Conservation (phyloP, 2,329 filamentous ascomycete species). For the Seiridium unicorne region DNA sequence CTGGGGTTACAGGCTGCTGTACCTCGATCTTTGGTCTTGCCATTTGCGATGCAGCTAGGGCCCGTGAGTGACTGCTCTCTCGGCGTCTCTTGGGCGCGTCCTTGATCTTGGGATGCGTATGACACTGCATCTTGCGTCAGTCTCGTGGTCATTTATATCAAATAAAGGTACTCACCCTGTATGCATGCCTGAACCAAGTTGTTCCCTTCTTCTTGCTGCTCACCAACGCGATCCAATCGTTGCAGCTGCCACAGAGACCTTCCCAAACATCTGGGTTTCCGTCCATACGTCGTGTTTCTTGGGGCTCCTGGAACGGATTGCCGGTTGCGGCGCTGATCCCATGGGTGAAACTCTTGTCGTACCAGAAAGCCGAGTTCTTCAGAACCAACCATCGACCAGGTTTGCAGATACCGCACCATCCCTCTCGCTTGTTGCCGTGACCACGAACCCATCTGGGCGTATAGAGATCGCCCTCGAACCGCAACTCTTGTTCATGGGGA, state of each 20-base stretch:
- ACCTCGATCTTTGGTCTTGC: constrained; percentile 47
- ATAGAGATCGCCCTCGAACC: constrained; percentile 80
- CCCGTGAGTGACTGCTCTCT: constrained; percentile 55
- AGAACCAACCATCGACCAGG: constrained; percentile 82
- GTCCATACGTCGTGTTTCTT: constrained; percentile 73
- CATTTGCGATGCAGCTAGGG: constrained; percentile 38
- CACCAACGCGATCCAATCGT: constrained; percentile 77
- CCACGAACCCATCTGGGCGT: constrained; percentile 82
- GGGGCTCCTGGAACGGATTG: constrained; percentile 73
- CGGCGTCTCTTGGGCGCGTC: constrained; percentile 67
- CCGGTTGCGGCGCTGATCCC: constrained; percentile 82
- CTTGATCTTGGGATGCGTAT: constrained; percentile 70
- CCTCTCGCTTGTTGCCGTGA: constrained; percentile 83
- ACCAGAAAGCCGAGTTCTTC: constrained; percentile 92
- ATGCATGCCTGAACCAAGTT: constrained; percentile 86
- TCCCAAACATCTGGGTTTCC: constrained; percentile 82
- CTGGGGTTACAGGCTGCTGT: constrained; percentile 40
- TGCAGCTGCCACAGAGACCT: constrained; percentile 74
- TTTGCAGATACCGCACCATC: constrained; percentile 88
- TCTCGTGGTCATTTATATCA: background rate
- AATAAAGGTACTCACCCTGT: constrained; percentile 61
- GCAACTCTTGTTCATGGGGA: constrained; percentile 75
- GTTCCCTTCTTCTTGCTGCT: constrained; percentile 92
- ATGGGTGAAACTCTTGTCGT: constrained; percentile 88
- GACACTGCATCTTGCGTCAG: constrained; percentile 49